phyloP scores from a whole-genome alignment of 2,329 filamentous ascomycete species.

The Bipolaris sorokiniana region DNA sequence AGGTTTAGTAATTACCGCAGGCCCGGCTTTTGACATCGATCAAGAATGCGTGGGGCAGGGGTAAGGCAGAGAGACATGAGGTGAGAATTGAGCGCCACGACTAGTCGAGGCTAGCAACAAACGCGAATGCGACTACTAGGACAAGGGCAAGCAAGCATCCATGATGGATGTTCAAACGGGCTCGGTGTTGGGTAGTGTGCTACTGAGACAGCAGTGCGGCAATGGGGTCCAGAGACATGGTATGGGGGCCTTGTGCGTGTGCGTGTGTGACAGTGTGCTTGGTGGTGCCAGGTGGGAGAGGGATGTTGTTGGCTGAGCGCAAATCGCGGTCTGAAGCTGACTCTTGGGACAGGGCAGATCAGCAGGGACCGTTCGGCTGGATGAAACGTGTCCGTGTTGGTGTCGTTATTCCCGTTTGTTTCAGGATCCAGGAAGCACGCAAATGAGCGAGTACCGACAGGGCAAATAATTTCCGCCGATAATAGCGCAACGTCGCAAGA shows the following conservation, averaged over 20 bases:
- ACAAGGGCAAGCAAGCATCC: slow-evolving; percentile 1
- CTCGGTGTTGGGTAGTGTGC: not conserved
- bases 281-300: slow-evolving; percentile 1
- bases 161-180: slow-evolving; percentile 1
- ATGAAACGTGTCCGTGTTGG: slow-evolving; percentile 31
- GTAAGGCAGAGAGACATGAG: not conserved
- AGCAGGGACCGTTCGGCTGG: slow-evolving; percentile 27
- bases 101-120: slow-evolving; percentile 4
- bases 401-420: slow-evolving; percentile 29
- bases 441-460: slow-evolving; percentile 5
- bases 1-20: not conserved
- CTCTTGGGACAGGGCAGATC: slow-evolving; percentile 16
- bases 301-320: slow-evolving; percentile 12
- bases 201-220: slow-evolving; percentile 18
- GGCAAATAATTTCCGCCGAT: slow-evolving; percentile 2
- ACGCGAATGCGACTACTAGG: not conserved
- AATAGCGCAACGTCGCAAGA: not conserved
- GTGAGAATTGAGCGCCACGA: not conserved
- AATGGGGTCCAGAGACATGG: slow-evolving; percentile 4
- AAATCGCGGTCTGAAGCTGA: slow-evolving; percentile 11
- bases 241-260: slow-evolving; percentile 6
- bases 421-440: slow-evolving; percentile 20
- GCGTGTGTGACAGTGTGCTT: slow-evolving; percentile 12
- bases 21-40: not conserved
- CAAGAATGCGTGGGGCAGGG: not conserved